These are phyloP conservation scores for Clavispora phyllophila DNA, from an alignment of 805 yeast species.

Conservation along the genomic window DNA sequence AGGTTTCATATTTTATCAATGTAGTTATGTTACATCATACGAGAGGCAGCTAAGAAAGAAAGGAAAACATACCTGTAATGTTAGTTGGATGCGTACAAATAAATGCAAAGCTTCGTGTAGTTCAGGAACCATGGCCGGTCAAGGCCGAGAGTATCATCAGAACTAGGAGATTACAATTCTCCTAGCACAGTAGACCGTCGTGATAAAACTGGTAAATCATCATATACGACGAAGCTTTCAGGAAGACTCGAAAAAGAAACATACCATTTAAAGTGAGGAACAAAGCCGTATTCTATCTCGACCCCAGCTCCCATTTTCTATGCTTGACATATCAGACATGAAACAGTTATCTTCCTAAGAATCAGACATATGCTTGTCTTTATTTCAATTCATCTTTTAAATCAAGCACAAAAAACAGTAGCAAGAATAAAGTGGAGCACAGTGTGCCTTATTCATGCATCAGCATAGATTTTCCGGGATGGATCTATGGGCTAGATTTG, in stretches of 20 bases:
- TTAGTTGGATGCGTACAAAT: constrained; percentile 1
- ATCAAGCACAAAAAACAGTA: constrained; percentile 15
- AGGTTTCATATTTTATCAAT: constrained; percentile 21
- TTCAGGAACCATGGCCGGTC: constrained; percentile 52
- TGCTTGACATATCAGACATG: constrained; percentile 37
- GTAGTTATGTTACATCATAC: constrained; percentile 11
- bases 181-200: constrained; percentile 50
- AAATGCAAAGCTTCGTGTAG: constrained; percentile 1
- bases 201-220: constrained; percentile 44
- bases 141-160: constrained; percentile 45
- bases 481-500: background rate
- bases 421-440: constrained; percentile 9
- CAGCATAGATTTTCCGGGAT: background rate
- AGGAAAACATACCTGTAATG: constrained; percentile 7
- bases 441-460: constrained; percentile 4
- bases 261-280: constrained; percentile 12
- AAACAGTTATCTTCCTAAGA: constrained; percentile 52
- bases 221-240: constrained; percentile 27
- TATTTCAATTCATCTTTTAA: constrained; percentile 67
- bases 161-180: constrained; percentile 40
- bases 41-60: background rate
- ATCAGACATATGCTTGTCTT: constrained; percentile 99
- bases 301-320: constrained; percentile 20
- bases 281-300: constrained; percentile 11
- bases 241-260: constrained; percentile 3